Base-by-base conservation (phyloP, 2,329 filamentous ascomycete species). In the Pseudopyrenochaeta lycopersici region DNA sequence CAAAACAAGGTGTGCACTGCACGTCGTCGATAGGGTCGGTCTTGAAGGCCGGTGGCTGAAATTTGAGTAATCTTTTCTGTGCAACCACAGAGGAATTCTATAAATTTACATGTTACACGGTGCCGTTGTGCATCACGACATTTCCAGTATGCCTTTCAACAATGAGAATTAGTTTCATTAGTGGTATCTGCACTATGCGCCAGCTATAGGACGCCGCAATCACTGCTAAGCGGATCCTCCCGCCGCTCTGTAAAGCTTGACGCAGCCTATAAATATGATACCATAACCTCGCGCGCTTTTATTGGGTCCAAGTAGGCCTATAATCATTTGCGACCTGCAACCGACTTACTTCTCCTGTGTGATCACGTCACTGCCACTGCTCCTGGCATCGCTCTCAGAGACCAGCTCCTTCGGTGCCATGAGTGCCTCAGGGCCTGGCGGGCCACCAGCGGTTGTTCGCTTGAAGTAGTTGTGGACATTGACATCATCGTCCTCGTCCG, bases 381-480 rank as follows among this genome's bases (percentile, higher is more conserved):
- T 45, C 36, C 18, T 12, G 14, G 18, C 11, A 9, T 53, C 54
- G 12, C 41, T 54, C 33, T 47, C 53, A 21, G 54, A 53, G 18
- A 56, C 30, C 10, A 49, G 47, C 52, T 68, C 66, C 49, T 70
- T 63, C 27, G 60, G 54, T 47, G 46, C 62, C 62, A 51, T 61
- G 55, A 57, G 53, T 36, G 38, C 67, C 63, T 44, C 64, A 52
- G 48, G 58, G 46, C 33, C 55, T 0, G 43, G 39, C 5, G 53
- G 40, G 3, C 46, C 46, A 7, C 60, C 58, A 21, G 55, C 47
- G 5, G 64, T 68, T 6, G 66, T 68, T 18, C 64, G 62, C 64
- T 63, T 67, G 46, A 75, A 74, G 60, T 72, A 74, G 30, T 67
- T 70, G 55, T 73, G 69, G 20, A 76, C 62, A 42, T 72, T 68